These are phyloP conservation scores for Cytospora piceae DNA, from an alignment of 2,329 filamentous ascomycete species.

Conservation along the genomic window DNA sequence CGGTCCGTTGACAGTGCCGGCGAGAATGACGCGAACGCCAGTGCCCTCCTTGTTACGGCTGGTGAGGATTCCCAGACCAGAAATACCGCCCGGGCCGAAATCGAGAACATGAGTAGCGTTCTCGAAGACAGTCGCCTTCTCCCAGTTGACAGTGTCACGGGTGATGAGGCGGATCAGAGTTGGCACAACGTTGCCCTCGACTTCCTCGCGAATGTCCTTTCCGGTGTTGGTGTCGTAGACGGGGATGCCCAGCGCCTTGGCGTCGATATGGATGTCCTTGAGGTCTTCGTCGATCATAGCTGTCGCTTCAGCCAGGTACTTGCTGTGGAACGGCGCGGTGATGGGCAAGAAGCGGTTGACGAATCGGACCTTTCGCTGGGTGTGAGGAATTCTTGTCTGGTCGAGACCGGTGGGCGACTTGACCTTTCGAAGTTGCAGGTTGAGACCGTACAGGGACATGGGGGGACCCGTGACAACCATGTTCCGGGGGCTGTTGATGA, in stretches of 20 bases:
- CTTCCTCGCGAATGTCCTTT: conserved; percentile 74
- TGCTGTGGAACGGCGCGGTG: conserved; percentile 97
- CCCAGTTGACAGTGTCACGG: conserved; percentile 92
- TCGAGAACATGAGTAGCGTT: conserved; percentile 92
- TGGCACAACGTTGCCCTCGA: conserved; percentile 80
- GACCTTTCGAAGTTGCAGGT: conserved; percentile 91
- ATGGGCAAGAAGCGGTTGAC: conserved; percentile 97
- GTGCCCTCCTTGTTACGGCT: conserved; percentile 99
- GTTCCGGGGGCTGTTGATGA: conserved; percentile 96
- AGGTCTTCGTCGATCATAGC: conserved; percentile 85
- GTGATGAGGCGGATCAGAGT: conserved; percentile 91
- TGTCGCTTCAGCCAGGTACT: conserved; percentile 83
- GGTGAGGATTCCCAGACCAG: conserved; percentile 90
- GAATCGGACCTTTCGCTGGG: conserved; percentile 94
- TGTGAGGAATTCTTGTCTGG: conserved; percentile 91
- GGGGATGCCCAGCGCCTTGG: conserved; percentile 75
- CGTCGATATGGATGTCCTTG: conserved; percentile 77
- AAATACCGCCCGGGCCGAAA: conserved; percentile 96
- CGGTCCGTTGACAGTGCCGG: conserved; percentile 88
- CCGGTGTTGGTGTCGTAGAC: conserved; percentile 92
- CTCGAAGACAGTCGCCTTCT: conserved; percentile 89
- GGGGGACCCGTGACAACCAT: conserved; percentile 96
- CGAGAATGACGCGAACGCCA: conserved; percentile 93
- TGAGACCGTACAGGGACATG: conserved; percentile 93
- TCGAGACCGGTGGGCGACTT: conserved; percentile 97